Conservation (phyloP, 2,329 filamentous ascomycete species). For the Clarireedia homoeocarpa region DNA sequence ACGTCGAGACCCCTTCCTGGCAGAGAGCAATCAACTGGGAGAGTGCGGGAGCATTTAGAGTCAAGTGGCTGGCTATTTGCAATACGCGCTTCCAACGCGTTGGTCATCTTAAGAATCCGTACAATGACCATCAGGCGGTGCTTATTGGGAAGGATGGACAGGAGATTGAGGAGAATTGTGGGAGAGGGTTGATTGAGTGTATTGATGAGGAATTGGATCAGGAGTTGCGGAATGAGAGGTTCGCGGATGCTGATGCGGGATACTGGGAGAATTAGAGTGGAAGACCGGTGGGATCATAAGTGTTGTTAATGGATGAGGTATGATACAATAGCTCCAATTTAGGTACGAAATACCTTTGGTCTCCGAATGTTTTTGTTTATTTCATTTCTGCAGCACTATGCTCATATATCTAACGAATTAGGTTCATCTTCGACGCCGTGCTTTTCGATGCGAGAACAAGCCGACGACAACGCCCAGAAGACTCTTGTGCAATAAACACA, state of each 20-base stretch:
- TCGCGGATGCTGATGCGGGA: background rate
- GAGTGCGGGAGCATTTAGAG: conserved; percentile 41
- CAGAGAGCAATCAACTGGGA: conserved; percentile 39
- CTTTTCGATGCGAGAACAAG: too few relatives aligned
- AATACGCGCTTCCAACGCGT: conserved; percentile 39
- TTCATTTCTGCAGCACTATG: too few relatives aligned
- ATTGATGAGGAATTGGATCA: conserved; percentile 27
- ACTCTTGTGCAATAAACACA: too few relatives aligned
- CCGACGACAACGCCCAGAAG: too few relatives aligned
- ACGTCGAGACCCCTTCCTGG: conserved; percentile 35
- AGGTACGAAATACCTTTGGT: too few relatives aligned
- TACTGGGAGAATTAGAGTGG: too few relatives aligned
- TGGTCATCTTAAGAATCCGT: conserved; percentile 41
- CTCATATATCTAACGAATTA: too few relatives aligned
- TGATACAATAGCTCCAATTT: too few relatives aligned
- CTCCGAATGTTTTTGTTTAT: too few relatives aligned
- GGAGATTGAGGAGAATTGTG: conserved; percentile 36
- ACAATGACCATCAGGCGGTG: conserved; percentile 41
- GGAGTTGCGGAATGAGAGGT: conserved; percentile 1
- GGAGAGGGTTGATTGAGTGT: conserved; percentile 24
- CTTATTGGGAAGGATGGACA: conserved; percentile 43
- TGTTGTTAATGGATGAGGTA: too few relatives aligned
- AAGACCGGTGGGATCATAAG: too few relatives aligned
- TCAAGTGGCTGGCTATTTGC: conserved; percentile 45
- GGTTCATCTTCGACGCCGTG: too few relatives aligned